Conservation (phyloP, 2,329 filamentous ascomycete species). For the Penicillium sumatraense region DNA sequence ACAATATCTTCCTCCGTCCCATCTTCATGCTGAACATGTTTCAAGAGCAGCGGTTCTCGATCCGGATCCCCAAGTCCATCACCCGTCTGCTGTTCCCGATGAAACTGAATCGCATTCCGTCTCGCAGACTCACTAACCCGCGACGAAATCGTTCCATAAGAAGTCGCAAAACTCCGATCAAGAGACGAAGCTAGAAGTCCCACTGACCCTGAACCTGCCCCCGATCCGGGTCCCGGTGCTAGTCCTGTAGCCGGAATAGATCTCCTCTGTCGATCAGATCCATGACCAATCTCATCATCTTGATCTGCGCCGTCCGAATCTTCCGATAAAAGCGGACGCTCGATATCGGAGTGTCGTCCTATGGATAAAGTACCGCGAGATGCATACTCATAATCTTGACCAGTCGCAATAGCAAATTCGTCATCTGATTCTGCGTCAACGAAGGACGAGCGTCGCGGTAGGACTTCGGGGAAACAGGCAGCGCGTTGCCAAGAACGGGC, state of each 20-base stretch:
- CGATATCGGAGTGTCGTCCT: conserved; percentile 32
- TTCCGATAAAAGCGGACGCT: conserved; percentile 33
- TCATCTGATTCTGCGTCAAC: conserved; percentile 60
- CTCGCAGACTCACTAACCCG: conserved; percentile 62
- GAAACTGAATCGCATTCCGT: conserved; percentile 58
- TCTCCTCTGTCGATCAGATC: conserved; percentile 17
- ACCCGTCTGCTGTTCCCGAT: conserved; percentile 56
- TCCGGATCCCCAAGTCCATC: conserved; percentile 61
- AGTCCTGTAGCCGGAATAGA: too few species aligned
- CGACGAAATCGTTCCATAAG: conserved; percentile 63
- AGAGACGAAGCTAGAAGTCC: conserved; percentile 58
- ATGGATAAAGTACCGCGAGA: conserved; percentile 27
- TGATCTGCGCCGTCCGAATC: conserved; percentile 35
- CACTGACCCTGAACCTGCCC: too few species aligned
- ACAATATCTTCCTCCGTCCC: conserved; percentile 83
- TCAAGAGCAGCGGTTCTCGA: conserved; percentile 78
- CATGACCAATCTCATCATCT: conserved; percentile 15
- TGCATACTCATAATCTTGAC: conserved; percentile 15
- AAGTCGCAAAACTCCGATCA: conserved; percentile 71
- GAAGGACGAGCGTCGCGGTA: conserved; percentile 78
- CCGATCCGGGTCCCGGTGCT: too few species aligned
- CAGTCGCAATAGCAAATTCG: conserved; percentile 42
- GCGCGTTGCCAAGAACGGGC: conserved; percentile 91
- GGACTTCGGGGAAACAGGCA: conserved; percentile 83
- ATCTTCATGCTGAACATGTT: conserved; percentile 82